Base-by-base conservation (phyloP, 805 yeast species). In the Saccharomycopsis sp. region DNA sequence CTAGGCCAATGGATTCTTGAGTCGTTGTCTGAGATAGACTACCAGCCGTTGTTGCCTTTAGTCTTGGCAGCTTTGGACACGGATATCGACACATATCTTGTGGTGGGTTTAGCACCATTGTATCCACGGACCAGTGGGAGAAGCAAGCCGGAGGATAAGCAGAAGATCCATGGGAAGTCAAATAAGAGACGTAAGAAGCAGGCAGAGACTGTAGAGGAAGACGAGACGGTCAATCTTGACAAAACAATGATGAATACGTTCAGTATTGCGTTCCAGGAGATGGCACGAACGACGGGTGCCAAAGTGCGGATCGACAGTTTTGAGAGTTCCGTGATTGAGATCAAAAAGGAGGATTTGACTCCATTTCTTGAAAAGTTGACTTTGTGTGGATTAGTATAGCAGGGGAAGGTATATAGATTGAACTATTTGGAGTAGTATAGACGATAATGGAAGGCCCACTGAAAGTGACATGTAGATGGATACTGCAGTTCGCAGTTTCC, bases 1-100 rank as follows among this genome's bases (percentile, higher is more conserved):
- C 74, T 94, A 24, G 98, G 97, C 0, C 80, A 83, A 59, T 95
- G 99, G 99, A 76, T 94, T 2, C 73, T 90, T 51, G 98, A 95
- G 67, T 85, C 90, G 60, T 86, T 92, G 64, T 86, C 95, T 2
- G 97, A 91, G 67, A 72, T 86, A 16, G 91, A 87, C 61, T 75
- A 76, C 29, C 75, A 75, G 57, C 79, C 79, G 21, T 72, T 87
- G 48, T 72, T 87, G 55, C 98, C 99, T 1, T 73, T 92, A 64
- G 94, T 92, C 1, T 78, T 94, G 34, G 97, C 97, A 0, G 80
- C 94, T 48, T 77, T 89, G 57, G 91, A 91, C 68, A 81, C 79
- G 44, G 73, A 76, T 12, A 81, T 89, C 2, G 87, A 86, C 61
- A 87, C 94, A 0, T 92, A 88, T 68, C 71, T 92, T 52, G 97